Evolutionary conservation across 192 early-diverging fungal genomes (phyloP), one percentile per base, ranked within the genome.

Genomic region (Coemansia sp.): DNA sequence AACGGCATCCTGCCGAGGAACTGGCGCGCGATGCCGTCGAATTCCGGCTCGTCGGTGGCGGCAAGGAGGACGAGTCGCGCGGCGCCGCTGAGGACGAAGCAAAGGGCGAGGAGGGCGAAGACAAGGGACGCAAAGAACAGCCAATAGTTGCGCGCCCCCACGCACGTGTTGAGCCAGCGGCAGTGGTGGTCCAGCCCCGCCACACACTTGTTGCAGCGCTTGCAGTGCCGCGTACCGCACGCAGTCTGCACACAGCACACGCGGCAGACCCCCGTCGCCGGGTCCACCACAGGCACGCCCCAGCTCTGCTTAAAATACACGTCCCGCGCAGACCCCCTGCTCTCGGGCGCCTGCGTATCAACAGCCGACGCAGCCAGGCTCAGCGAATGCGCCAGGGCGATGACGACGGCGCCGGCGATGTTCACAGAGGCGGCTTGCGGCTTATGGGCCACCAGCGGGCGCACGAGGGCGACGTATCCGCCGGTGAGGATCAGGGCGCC

Each of bases 121-220:
- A 61, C 64, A n/a, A 74, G 14, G 1, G 74, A 59, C 7, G 69
- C 50, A 39, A 77, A 73, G 33, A 85, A 80, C 24, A 46, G 73
- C 13, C 59, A n/a, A 51, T 74, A 74, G 66, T 77, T 74, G 40
- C 68, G 53, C 0, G 14, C 35, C 19, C 67, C 75, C 6, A 85
- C 60, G 34, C 78, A 79, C 1, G 75, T 74, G 36, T 75, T 78
- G 41, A 85, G 78, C 66, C 68, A 74, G 17, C 75, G 57, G 42
- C 69, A 76, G 51, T 76, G 68, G 42, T 69, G 74, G 39, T 76
- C 69, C 42, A 67, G 24, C 0, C 73, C 73, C 3, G 33, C 63
- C 54, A 85, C 72, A 57, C 83, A 85, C 42, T 80, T 80, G 67
- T 80, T 80, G 73, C 83, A 85, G 16, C 78, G 72, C 70, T 85